phyloP scores from a whole-genome alignment of 2,329 filamentous ascomycete species.

The Fusarium sp. region DNA sequence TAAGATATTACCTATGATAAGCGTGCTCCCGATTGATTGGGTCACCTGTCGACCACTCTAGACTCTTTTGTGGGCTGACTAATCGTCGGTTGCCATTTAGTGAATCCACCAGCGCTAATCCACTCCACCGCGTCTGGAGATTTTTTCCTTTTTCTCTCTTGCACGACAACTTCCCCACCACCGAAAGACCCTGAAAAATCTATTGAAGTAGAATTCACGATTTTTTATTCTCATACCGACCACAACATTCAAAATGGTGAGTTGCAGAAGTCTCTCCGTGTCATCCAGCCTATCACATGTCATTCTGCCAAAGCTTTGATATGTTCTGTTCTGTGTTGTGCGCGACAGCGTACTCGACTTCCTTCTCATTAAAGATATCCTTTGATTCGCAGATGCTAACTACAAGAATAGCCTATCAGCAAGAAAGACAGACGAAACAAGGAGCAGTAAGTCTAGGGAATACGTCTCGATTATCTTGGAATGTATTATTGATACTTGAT shows the following conservation, averaged over 20 bases:
- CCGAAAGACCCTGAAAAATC: conserved; percentile 15
- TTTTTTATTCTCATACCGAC: neutral
- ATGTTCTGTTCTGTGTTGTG: too few species aligned
- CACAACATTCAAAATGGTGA: neutral
- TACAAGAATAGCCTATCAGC: neutral
- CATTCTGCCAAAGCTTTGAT: too few species aligned
- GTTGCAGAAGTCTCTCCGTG: neutral
- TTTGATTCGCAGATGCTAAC: neutral
- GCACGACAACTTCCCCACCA: conserved; percentile 8
- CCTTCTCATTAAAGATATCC: neutral
- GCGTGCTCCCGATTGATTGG: neutral
- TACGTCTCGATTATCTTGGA: neutral
- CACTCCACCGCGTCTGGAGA: conserved; percentile 15
- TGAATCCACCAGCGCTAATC: neutral
- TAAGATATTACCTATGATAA: neutral
- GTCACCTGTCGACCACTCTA: neutral
- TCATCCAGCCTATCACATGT: too few species aligned
- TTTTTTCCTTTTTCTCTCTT: conserved; percentile 23
- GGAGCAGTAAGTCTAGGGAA: neutral
- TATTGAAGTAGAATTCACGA: neutral
- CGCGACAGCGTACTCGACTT: neutral
- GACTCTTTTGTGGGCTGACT: conserved; percentile 1
- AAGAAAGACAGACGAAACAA: conserved; percentile 44
- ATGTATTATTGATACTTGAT: neutral
- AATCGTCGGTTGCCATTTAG: conserved; percentile 10